Percentiles rank a stretch among this genome's conserved stretches.
Evolutionary conservation across 345 rosid genomes (phyloP).

Genomic region (Pelargonium nanum): DNA sequence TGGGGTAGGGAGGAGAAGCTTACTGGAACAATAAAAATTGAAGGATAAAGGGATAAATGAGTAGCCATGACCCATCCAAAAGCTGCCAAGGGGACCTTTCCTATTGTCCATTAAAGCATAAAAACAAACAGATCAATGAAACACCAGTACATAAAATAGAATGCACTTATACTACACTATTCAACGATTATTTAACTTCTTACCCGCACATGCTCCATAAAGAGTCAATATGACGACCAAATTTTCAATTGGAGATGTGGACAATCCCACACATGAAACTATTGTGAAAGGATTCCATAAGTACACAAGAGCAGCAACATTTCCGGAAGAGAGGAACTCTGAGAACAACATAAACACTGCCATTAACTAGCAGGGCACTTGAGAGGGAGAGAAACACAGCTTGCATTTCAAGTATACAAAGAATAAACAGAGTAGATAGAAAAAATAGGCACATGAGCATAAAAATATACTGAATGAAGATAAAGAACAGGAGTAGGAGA

Average conservation of each 20-base stretch:
- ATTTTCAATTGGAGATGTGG: conserved; percentile 82
- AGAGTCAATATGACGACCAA: conserved; percentile 51
- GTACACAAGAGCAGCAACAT: conserved; percentile 78
- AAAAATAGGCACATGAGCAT: not conserved
- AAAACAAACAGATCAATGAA: not conserved
- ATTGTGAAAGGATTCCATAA: conserved; percentile 91
- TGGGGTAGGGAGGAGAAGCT: conserved; percentile 2
- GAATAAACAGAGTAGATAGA: not conserved
- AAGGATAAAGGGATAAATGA: conserved; percentile 84
- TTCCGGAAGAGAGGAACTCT: conserved; percentile 57
- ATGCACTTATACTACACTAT: not conserved
- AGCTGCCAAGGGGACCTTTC: conserved; percentile 71
- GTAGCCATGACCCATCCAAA: conserved; percentile 90
- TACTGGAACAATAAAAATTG: conserved; percentile 70
- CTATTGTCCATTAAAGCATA: conserved; percentile 30
- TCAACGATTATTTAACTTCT: conserved; percentile 15
- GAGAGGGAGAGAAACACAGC: not conserved
- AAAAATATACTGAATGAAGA: not conserved
- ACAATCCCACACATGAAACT: conserved; percentile 69
- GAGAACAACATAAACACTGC: conserved; percentile 13
- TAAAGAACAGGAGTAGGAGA: too few species aligned
- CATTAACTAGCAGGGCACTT: conserved; percentile 9
- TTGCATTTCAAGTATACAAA: not conserved
- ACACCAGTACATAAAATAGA: not conserved
- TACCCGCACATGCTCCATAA: conserved; percentile 72